Evolutionary conservation across 495 filamentous ascomycete species (phyloP), one percentile per base, ranked within the genome.

Genomic region (Aspergillus leporis): DNA sequence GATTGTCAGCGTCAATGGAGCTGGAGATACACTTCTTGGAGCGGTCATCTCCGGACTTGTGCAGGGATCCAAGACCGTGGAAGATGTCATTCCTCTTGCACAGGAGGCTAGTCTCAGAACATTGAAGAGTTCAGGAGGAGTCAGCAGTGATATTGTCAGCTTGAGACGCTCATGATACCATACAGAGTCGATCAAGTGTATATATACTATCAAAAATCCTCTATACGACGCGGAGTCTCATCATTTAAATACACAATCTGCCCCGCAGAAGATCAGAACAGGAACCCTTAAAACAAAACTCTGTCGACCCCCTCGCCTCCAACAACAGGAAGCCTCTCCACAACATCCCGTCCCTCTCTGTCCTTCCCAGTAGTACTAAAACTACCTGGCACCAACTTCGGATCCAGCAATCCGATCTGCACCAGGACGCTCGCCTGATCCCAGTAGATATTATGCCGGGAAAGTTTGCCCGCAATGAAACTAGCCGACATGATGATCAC

Each of bases 11-110:
- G 94, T 97, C 13, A 98, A 97, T 68, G 94, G 93, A 0, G 92
- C 91, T 0, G 94, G 94, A 5, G 94, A 98, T 74, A 98, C 94
- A 0, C 90, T 97, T 62, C 75, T 94, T 2, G 94, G 93, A 4
- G 88, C 90, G 16, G 41, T 96, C 32, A 74, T 96, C 22, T 87
- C 91, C 1, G 89, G 89, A 21, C 66, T 89, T 62, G 76, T 78
- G 5, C 73, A 72, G 50, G 61, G 59, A 4, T 53, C 51, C 8
- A 66, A 55, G 55, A 48, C 61, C 10, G 61, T 80, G 32, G 75
- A 78, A 52, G 70, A 82, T 36, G 59, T 81, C 25, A 66, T 83
- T 51, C 61, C 78, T 22, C 53, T 78, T 45, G 81, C 81, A 9
- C 93, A 97, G 74, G 81, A 81, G 70, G 93, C 88, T 8, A 91